A percentile compares a stretch with the other conserved stretches of the same genome.
Evolutionary conservation across 176 grass and related monocot genomes (phyloP).

Genomic region (Oryza rufipogon): DNA sequence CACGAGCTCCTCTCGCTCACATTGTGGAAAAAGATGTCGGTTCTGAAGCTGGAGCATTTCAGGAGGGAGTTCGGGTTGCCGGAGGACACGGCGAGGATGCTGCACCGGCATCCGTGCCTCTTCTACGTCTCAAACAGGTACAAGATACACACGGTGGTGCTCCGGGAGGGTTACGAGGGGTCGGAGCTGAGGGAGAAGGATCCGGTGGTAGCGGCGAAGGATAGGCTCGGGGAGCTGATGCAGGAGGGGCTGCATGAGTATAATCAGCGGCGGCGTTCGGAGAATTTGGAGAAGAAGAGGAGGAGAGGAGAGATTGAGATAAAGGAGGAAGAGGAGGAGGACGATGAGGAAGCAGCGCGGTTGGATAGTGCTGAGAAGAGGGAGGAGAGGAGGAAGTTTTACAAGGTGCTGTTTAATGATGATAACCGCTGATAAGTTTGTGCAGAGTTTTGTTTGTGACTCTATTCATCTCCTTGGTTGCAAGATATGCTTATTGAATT

Average conservation of each 20-base stretch:
- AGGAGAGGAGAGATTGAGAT: conserved; percentile 71
- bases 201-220: conserved; percentile 67
- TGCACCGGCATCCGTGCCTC: conserved; percentile 72
- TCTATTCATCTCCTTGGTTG: neutral
- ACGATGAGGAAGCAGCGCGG: conserved; percentile 27
- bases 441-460: neutral
- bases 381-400: conserved; percentile 80
- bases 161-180: conserved; percentile 69
- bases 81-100: conserved; percentile 56
- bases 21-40: conserved; percentile 80
- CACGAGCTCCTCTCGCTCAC: conserved; percentile 87
- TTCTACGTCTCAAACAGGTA: conserved; percentile 91
- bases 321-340: conserved; percentile 57
- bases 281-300: conserved; percentile 85
- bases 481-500: neutral
- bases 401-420: conserved; percentile 73
- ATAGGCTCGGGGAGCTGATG: conserved; percentile 85
- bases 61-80: conserved; percentile 75
- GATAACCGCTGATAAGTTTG: conserved; percentile 28
- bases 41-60: conserved; percentile 91
- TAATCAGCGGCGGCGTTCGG: conserved; percentile 48
- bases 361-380: conserved; percentile 62
- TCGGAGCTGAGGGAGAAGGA: conserved; percentile 81
- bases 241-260: conserved; percentile 91
- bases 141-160: conserved; percentile 79